These are phyloP conservation scores for Anthostomella pinea DNA, from an alignment of 2,329 filamentous ascomycete genomes.

Conservation along the genomic window DNA sequence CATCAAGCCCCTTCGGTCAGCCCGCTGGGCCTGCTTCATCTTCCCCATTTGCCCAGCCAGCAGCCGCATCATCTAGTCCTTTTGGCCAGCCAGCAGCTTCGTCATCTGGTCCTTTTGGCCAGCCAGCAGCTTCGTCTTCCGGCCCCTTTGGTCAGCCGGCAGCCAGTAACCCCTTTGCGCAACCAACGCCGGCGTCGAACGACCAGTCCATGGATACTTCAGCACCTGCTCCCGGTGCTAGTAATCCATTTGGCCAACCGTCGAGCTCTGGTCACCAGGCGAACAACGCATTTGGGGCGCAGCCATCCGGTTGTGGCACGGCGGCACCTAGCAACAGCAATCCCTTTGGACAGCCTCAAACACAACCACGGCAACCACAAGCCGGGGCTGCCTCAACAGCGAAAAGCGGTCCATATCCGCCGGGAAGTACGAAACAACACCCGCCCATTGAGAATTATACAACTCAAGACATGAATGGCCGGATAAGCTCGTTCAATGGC, in stretches of 20 bases:
- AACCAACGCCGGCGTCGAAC: constrained; percentile 15
- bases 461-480: constrained; percentile 40
- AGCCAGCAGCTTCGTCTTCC: constrained; percentile 17
- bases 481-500: constrained; percentile 60
- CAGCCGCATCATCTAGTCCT: constrained; percentile 22
- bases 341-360: constrained; percentile 24
- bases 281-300: constrained; percentile 32
- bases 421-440: constrained; percentile 43
- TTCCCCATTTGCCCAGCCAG: constrained; percentile 33
- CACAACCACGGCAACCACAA: constrained; percentile 17
- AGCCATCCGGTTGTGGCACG: constrained; percentile 10
- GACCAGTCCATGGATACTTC: constrained; percentile 29
- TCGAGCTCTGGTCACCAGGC: constrained; percentile 16
- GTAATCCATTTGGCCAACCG: constrained; percentile 28
- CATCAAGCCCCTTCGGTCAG: too few relatives aligned
- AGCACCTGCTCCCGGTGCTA: constrained; percentile 17
- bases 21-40: constrained; percentile 1
- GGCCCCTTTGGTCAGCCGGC: constrained; percentile 32
- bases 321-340: constrained; percentile 13
- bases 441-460: constrained; percentile 44
- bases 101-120: constrained; percentile 29
- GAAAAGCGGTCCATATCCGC: constrained; percentile 39
- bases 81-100: constrained; percentile 30
- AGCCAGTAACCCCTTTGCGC: constrained; percentile 31
- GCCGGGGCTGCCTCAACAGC: constrained; percentile 11